Evolutionary conservation across 1,284 basidiomycete species (phyloP), one percentile per base, ranked within the genome.

Genomic region (Apiotrichum porosum): DNA sequence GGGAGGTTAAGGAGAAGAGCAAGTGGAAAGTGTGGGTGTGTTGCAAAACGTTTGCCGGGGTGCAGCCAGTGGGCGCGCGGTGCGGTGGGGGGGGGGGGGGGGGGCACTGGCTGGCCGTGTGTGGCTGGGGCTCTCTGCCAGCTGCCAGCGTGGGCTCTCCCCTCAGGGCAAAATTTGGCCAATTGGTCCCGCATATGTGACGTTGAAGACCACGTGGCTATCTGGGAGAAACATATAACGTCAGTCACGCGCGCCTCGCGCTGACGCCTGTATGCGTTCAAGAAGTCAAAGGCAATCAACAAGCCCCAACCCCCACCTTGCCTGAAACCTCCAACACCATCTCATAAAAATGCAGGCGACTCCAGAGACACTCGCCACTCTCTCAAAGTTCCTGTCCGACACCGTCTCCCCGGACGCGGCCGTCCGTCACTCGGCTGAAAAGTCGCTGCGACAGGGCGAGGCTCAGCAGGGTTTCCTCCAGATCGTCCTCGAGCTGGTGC

Each of bases 361-460:
- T 14, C 61, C 60, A 33, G 65, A 69, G 47, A 61, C 65, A 10
- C 59, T 73, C 44, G 47, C 53, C 21, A 50, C 60, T n/a, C 61
- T 73, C 32, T 67, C 69, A 10, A 46, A 49, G 31, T 63, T 65
- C 32, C 69, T 75, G 28, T 61, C 65, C 4, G 60, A 69, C 30
- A 72, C 73, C 14, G 66, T 75, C 49, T 91, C 88, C 3, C 79
- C 91, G 24, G 78, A 83, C 54, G 86, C 88, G 3, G 62, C 77
- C 1, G 82, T 82, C 0, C 77, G 90, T 49, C 86, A 88, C 67
- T 77, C 84, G 39, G 89, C 91, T 0, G 92, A 95, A 63, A 81
- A 84, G 42, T 81, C 76, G 55, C 81, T 95, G 6, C 74, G 78
- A 49, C 69, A 78, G 36, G 78, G 84, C 57, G 86, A 87, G 58